Conservation (phyloP, 169 alveolate genomes). For the Eimeria nieschulzi region DNA sequence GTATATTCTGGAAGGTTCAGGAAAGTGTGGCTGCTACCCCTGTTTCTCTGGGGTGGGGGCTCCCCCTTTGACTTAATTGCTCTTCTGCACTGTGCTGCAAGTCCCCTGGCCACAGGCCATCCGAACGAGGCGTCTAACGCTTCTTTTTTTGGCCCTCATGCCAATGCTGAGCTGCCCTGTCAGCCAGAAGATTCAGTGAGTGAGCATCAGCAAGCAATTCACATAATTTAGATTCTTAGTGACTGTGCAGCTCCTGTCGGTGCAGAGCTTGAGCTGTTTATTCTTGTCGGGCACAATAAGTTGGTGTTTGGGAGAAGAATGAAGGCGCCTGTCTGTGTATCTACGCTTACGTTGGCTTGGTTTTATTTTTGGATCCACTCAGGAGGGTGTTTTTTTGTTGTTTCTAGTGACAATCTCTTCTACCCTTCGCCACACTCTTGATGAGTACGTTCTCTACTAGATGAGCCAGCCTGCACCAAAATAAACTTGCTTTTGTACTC, state of each 20-base stretch:
- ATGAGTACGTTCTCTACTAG: background rate
- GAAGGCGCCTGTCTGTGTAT: conserved; percentile 6
- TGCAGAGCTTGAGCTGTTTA: background rate
- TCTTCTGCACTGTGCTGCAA: background rate
- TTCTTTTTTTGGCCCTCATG: too few species aligned
- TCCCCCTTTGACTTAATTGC: background rate
- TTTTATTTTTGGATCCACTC: background rate
- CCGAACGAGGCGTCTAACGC: background rate
- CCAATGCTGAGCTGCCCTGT: too few species aligned
- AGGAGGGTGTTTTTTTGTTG: background rate
- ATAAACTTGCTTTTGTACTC: background rate
- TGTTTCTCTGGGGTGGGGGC: background rate
- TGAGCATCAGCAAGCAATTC: background rate
- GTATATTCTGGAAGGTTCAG: background rate
- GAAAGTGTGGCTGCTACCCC: background rate
- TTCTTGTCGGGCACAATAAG: background rate
- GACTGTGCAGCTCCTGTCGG: background rate
- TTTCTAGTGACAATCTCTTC: background rate
- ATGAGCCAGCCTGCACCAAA: background rate
- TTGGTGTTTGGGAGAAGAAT: background rate
- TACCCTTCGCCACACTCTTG: background rate
- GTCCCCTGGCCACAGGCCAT: background rate
- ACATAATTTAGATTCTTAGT: background rate
- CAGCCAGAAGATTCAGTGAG: too few species aligned
- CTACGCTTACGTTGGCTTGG: background rate